These are phyloP conservation scores for Monosporascus sp. DNA, from an alignment of 2,329 filamentous ascomycete species.

Conservation along the genomic window DNA sequence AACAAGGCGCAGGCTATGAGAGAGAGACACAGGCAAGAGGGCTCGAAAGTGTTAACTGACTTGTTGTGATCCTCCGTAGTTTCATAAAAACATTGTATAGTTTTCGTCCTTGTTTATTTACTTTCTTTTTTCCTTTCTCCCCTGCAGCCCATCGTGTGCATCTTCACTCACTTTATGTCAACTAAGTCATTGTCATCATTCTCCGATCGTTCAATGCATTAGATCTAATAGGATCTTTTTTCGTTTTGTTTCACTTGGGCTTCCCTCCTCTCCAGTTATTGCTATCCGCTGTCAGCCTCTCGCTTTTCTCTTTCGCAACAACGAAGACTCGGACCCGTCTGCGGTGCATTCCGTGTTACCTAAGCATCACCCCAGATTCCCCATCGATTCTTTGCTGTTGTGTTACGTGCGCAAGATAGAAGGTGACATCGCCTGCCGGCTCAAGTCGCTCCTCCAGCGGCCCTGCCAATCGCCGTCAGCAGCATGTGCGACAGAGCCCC, in stretches of 20 bases:
- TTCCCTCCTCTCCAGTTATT: too few relatives aligned
- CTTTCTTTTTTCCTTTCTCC: background rate
- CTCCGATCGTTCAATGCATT: background rate
- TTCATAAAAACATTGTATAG: background rate
- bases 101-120: background rate
- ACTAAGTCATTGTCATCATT: background rate
- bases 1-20: too few relatives aligned
- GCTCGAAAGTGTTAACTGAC: too few relatives aligned
- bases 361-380: background rate
- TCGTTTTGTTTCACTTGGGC: background rate
- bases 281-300: background rate
- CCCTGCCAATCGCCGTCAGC: background rate
- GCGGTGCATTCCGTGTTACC: background rate
- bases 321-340: background rate
- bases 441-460: background rate
- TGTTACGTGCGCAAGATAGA: background rate
- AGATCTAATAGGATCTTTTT: too few relatives aligned
- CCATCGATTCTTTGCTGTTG: background rate
- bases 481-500: conserved; percentile 14
- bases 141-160: background rate
- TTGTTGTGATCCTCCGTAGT: background rate
- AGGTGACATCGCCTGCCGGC: background rate
- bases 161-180: background rate
- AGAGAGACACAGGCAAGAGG: too few relatives aligned
- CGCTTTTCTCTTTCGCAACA: background rate